Conservation (phyloP, 257 asterid species). For the Buddleja alternifolia region DNA sequence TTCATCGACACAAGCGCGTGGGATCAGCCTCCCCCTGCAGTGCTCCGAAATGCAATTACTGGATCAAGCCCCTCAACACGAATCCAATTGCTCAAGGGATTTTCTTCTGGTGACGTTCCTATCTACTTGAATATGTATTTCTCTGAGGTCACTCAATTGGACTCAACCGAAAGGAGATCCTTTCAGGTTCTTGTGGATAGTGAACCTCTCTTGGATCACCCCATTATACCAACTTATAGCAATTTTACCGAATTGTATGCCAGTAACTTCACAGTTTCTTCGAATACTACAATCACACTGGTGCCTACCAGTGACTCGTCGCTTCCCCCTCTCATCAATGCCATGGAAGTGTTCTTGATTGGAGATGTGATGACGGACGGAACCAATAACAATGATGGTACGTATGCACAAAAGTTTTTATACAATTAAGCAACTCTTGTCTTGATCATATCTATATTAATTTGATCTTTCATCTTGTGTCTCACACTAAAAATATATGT, state of each 20-base stretch:
- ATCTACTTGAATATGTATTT: constrained; percentile 60
- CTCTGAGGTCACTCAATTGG: constrained; percentile 49
- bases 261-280: constrained; percentile 25
- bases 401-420: neutral
- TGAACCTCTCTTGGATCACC: neutral
- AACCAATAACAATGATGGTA: constrained; percentile 59
- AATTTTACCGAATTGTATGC: constrained; percentile 15
- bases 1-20: neutral
- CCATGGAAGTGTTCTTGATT: constrained; percentile 48
- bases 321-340: constrained; percentile 72
- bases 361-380: constrained; percentile 48
- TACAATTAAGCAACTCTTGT: no score
- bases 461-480: no score
- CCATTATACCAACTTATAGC: constrained; percentile 46
- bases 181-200: constrained; percentile 35
- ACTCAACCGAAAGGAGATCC: constrained; percentile 44
- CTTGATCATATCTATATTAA: no score
- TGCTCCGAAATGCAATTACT: constrained; percentile 45
- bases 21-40: constrained; percentile 52
- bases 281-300: constrained; percentile 34
- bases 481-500: no score
- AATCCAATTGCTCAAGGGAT: constrained; percentile 1
- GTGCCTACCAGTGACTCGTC: constrained; percentile 50
- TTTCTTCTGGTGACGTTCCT: constrained; percentile 23
- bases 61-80: neutral